These are phyloP conservation scores for Suillus bovinus DNA, from an alignment of 768 basidiomycete genomes.

Conservation along the genomic window DNA sequence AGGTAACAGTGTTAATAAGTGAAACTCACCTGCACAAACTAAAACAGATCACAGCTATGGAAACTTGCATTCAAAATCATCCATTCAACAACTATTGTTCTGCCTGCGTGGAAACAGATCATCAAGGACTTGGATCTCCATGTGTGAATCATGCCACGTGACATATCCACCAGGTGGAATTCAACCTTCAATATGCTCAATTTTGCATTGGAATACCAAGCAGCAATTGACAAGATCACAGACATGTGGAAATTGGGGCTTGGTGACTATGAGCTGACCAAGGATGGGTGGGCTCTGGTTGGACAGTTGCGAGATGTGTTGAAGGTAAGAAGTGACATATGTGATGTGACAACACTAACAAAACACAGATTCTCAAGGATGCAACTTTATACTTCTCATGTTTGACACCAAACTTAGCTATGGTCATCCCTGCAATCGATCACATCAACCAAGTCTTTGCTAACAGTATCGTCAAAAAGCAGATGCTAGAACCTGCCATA, in stretches of 20 bases:
- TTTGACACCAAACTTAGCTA: conserved; percentile 22
- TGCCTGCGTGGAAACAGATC: conserved; percentile 20
- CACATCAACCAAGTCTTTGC: conserved; percentile 20
- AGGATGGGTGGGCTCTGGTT: no score
- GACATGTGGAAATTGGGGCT: conserved; percentile 19
- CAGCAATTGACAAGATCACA: conserved; percentile 24
- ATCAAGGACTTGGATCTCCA: neutral
- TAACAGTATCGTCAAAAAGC: conserved; percentile 19
- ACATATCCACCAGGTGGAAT: conserved; percentile 31
- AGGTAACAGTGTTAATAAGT: no score
- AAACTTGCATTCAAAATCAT: conserved; percentile 24
- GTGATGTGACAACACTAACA: no score
- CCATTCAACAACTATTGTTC: conserved; percentile 21
- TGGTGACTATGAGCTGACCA: conserved; percentile 18
- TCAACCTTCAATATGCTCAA: conserved; percentile 24
- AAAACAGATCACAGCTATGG: no score
- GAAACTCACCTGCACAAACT: no score
- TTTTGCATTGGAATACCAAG: conserved; percentile 21
- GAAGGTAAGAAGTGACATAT: conserved; percentile 25
- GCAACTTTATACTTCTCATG: conserved; percentile 28
- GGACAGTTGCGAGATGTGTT: conserved; percentile 21
- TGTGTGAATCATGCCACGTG: conserved; percentile 15
- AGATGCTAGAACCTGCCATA: neutral
- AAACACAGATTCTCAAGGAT: conserved; percentile 22
- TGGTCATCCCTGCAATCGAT: conserved; percentile 37